A percentile compares a stretch with the other conserved stretches of the same genome.
Evolutionary conservation across 495 filamentous ascomycete genomes (phyloP).

Genomic region (Tirmania nivea): DNA sequence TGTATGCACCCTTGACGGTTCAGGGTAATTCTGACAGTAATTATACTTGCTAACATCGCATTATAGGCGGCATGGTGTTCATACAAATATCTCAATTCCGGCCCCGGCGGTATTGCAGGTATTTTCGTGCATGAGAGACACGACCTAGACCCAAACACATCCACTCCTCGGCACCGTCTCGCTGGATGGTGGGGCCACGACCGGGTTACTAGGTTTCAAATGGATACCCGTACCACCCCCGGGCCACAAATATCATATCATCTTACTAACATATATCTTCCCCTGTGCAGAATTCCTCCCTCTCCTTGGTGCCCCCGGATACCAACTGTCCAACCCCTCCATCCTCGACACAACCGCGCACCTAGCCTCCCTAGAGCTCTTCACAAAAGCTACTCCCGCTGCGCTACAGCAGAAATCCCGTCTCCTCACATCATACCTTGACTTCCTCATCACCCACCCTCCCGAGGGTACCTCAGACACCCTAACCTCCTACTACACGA

Average conservation of each 20-base stretch:
- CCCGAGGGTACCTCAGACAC: background rate
- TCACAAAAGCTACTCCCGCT: constrained; percentile 47
- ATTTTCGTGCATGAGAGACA: constrained; percentile 71
- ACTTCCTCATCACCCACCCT: constrained; percentile 34
- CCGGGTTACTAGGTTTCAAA: constrained; percentile 10
- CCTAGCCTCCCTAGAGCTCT: constrained; percentile 56
- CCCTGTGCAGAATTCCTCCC: constrained; percentile 49
- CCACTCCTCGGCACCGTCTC: constrained; percentile 18
- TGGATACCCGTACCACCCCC: constrained; percentile 17
- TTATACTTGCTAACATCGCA: too few species aligned
- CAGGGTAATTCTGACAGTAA: too few species aligned
- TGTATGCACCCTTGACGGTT: constrained; percentile 4
- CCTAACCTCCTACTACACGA: constrained; percentile 32
- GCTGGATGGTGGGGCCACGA: constrained; percentile 20
- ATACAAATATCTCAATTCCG: constrained; percentile 91
- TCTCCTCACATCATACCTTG: constrained; percentile 56
- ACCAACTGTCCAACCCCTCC: constrained; percentile 47
- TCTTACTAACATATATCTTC: background rate
- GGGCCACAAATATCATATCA: too few species aligned
- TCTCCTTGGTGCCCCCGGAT: constrained; percentile 43
- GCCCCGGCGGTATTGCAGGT: constrained; percentile 70
- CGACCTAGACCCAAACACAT: constrained; percentile 27
- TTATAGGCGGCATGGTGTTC: constrained; percentile 59
- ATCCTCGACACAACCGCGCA: constrained; percentile 48
- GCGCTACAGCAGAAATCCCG: constrained; percentile 54